Conservation (phyloP, 805 yeast species). For the Metschnikowia baotianmanensis region DNA sequence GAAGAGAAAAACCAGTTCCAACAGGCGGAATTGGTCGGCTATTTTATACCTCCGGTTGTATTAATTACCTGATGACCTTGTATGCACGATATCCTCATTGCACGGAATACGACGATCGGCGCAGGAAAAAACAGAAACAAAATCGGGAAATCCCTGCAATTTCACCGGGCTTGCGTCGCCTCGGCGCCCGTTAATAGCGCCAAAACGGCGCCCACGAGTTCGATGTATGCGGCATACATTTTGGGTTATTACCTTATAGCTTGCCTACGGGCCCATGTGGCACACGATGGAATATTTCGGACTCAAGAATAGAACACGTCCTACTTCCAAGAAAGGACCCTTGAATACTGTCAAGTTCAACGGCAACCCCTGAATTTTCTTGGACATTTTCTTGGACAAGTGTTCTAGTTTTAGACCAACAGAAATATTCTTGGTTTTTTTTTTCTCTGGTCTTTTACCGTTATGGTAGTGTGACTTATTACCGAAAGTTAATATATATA, state of each 20-base stretch:
- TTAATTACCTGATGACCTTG: constrained; percentile 3
- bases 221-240: too few species aligned
- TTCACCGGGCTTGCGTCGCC: neutral
- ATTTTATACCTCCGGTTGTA: constrained; percentile 8
- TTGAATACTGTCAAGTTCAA: constrained; percentile 1
- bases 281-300: too few species aligned
- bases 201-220: constrained; percentile 7
- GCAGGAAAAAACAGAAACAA: constrained; percentile 7
- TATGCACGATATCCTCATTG: constrained; percentile 8
- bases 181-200: neutral
- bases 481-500: constrained; percentile 8
- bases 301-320: too few species aligned
- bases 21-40: neutral
- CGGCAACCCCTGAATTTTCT: neutral
- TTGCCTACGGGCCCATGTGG: neutral
- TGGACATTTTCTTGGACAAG: neutral
- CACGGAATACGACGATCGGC: constrained; percentile 9
- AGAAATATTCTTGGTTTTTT: constrained; percentile 6
- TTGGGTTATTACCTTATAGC: neutral
- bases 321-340: neutral
- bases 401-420: constrained; percentile 2
- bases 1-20: neutral
- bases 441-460: constrained; percentile 1
- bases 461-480: constrained; percentile 17
- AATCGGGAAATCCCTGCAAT: constrained; percentile 2